These are phyloP conservation scores for Cryptococcus neoformans DNA, from an alignment of 1,284 basidiomycete species.

Conservation along the genomic window DNA sequence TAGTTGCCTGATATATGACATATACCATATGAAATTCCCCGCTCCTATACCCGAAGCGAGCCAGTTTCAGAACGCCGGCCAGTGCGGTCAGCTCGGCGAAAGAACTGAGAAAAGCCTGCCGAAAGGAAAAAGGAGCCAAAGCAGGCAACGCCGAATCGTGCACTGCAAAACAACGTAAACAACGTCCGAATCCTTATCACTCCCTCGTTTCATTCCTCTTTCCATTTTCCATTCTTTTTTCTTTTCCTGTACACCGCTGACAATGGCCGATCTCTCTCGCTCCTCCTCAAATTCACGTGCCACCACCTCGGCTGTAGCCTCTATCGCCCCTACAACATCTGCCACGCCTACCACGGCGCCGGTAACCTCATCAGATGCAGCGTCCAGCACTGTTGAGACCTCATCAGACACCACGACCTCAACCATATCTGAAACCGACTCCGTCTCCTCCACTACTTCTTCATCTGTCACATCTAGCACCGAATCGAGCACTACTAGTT, in stretches of 20 bases:
- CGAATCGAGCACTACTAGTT: too few relatives aligned
- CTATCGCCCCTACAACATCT: neutral
- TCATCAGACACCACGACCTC: neutral
- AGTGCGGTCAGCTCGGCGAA: too few relatives aligned
- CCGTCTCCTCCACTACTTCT: conserved; percentile 1
- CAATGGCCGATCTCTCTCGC: neutral
- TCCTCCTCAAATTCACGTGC: neutral
- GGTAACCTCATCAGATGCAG: neutral
- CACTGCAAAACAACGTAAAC: neutral
- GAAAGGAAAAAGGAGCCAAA: too few relatives aligned
- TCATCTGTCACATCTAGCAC: too few relatives aligned
- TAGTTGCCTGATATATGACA: too few relatives aligned
- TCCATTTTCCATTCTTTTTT: neutral
- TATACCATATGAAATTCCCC: too few relatives aligned
- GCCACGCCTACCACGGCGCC: neutral
- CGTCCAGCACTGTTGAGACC: neutral
- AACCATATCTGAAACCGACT: neutral
- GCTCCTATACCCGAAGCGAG: too few relatives aligned
- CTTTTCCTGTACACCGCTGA: neutral
- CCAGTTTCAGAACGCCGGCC: too few relatives aligned
- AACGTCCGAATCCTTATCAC: neutral
- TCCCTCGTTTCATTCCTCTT: neutral
- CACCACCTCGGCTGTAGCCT: neutral
- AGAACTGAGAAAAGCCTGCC: too few relatives aligned
- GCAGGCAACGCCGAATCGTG: too few relatives aligned